phyloP scores from a whole-genome alignment of 2,329 filamentous ascomycete genomes.

The Colletotrichum karsti region DNA sequence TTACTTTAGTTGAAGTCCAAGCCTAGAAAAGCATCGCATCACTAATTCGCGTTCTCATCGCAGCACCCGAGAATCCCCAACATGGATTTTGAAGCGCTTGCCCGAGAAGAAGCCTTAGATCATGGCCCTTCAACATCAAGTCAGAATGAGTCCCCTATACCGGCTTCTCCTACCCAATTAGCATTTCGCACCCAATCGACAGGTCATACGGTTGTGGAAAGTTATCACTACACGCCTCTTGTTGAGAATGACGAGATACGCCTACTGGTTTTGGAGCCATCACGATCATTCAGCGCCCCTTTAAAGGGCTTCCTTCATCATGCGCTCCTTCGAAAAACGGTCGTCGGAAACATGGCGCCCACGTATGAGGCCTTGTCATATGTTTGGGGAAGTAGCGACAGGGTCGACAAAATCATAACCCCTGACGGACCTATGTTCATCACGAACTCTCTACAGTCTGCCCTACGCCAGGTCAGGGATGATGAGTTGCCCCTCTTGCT shows the following conservation, averaged over 20 bases:
- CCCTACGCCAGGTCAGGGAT: background rate
- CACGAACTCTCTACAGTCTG: background rate
- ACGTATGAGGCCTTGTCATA: background rate
- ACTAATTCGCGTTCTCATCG: too few species aligned
- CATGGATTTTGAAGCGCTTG: too few species aligned
- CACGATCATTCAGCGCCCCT: background rate
- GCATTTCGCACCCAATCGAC: too few species aligned
- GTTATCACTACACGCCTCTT: background rate
- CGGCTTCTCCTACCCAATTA: too few species aligned
- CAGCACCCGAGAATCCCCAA: too few species aligned
- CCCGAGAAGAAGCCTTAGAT: too few species aligned
- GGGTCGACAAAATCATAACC: background rate
- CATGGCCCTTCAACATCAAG: too few species aligned
- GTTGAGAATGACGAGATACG: background rate
- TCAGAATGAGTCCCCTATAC: too few species aligned
- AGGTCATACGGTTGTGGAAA: background rate
- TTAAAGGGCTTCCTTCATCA: background rate
- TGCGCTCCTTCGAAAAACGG: background rate
- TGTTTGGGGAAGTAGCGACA: background rate
- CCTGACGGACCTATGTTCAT: background rate
- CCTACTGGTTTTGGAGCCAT: background rate
- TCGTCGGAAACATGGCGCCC: background rate
- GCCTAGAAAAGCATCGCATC: too few species aligned
- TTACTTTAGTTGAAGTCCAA: too few species aligned
- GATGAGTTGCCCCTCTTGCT: background rate